These are phyloP conservation scores for Setomelanomma holmii DNA, from an alignment of 2,329 filamentous ascomycete species.

Conservation along the genomic window DNA sequence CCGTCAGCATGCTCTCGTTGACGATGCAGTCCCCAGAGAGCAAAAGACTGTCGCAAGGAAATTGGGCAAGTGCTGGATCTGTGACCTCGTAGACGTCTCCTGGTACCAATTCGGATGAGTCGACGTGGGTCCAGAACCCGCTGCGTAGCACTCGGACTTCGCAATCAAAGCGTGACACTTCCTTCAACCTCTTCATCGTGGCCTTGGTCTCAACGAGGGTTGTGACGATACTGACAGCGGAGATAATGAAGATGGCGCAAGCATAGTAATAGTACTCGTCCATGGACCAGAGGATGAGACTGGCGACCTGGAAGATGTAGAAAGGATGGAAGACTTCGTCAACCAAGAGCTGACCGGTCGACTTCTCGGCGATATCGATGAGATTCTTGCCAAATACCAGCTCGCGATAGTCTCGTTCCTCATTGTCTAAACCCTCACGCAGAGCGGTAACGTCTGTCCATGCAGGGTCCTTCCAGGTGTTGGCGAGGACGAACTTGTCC, in stretches of 20 bases:
- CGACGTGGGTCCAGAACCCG: conserved; percentile 92
- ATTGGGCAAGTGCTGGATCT: conserved; percentile 84
- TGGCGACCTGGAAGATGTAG: conserved; percentile 97
- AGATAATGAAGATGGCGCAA: conserved; percentile 92
- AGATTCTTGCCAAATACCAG: conserved; percentile 87
- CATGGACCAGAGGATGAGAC: conserved; percentile 90
- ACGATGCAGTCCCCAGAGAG: conserved; percentile 96
- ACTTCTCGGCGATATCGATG: conserved; percentile 93
- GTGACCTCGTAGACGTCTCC: conserved; percentile 97
- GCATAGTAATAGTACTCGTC: conserved; percentile 99
- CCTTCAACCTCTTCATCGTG: conserved; percentile 88
- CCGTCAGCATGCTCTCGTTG: conserved; percentile 98
- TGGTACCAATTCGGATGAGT: conserved; percentile 87
- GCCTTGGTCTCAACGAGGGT: conserved; percentile 90
- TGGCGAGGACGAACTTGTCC: conserved; percentile 86
- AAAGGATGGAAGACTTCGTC: conserved; percentile 98
- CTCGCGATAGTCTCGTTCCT: conserved; percentile 84
- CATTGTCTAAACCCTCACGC: conserved; percentile 81
- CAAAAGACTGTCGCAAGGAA: conserved; percentile 90
- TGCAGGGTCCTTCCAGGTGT: conserved; percentile 90
- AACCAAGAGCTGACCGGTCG: conserved; percentile 78
- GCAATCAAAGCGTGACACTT: conserved; percentile 94
- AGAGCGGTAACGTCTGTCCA: conserved; percentile 83
- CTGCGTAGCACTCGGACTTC: conserved; percentile 92
- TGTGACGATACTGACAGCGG: conserved; percentile 86